Evolutionary conservation across 352 stramenopile genomes (phyloP).

Genomic region (Saprolegnia diclina): DNA sequence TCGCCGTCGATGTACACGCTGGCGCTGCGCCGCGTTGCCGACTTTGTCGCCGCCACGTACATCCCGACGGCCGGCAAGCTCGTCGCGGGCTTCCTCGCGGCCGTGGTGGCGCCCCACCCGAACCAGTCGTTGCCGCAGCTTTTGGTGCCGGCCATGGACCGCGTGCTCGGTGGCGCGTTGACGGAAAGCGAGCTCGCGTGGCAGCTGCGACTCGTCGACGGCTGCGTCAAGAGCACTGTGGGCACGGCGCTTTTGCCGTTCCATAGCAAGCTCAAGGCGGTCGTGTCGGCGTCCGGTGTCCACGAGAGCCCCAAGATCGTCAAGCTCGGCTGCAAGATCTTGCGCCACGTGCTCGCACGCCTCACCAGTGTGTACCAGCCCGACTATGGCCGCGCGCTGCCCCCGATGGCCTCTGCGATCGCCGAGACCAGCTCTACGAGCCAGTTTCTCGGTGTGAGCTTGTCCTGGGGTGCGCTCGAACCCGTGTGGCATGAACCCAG

Average conservation of each 20-base stretch:
- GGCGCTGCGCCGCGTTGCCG: slow-evolving; percentile 47
- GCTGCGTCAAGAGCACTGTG: slow-evolving; percentile 36
- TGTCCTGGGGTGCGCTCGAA: slow-evolving; percentile 48
- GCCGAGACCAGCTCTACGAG: slow-evolving; percentile 42
- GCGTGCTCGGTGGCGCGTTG: not conserved
- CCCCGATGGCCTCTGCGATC: slow-evolving; percentile 41
- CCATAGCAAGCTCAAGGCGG: slow-evolving; percentile 35
- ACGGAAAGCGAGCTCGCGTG: slow-evolving; percentile 39
- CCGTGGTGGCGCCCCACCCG: slow-evolving; percentile 1
- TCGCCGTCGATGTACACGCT: slow-evolving; percentile 53
- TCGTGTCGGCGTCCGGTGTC: slow-evolving; percentile 42
- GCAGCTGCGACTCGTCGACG: slow-evolving; percentile 52
- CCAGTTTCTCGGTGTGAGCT: slow-evolving; percentile 48
- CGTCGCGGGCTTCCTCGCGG: slow-evolving; percentile 45
- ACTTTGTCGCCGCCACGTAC: slow-evolving; percentile 44
- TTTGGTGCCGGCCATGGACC: not conserved
- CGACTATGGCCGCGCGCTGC: slow-evolving; percentile 52
- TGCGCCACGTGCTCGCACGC: slow-evolving; percentile 42
- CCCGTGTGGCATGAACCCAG: slow-evolving; percentile 61
- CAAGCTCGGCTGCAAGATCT: slow-evolving; percentile 39
- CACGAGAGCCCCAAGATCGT: slow-evolving; percentile 54
- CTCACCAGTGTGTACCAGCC: slow-evolving; percentile 50
- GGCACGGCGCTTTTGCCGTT: slow-evolving; percentile 36
- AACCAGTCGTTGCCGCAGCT: slow-evolving; percentile 13
- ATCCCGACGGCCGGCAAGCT: slow-evolving; percentile 42